phyloP scores from a whole-genome alignment of 2,329 filamentous ascomycete species.

The Ophiostoma perfectum region DNA sequence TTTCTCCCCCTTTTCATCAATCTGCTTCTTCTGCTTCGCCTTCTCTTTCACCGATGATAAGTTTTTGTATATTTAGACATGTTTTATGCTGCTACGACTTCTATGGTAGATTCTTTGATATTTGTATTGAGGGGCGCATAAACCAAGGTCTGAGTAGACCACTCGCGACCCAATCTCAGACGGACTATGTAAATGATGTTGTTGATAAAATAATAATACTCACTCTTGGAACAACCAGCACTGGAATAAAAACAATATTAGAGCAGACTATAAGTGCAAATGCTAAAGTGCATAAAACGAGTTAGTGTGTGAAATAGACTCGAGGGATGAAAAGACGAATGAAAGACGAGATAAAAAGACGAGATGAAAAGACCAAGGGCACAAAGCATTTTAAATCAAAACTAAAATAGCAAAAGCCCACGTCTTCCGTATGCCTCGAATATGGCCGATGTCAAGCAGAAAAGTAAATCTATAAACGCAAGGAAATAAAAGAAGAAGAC shows the following conservation, averaged over 20 bases:
- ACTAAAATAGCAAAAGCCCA: background rate
- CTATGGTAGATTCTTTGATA: background rate
- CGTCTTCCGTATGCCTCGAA: background rate
- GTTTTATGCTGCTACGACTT: background rate
- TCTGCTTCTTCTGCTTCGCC: too few relatives aligned
- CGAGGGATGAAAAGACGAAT: background rate
- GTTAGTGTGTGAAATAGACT: background rate
- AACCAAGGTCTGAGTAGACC: too few relatives aligned
- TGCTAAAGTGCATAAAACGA: background rate
- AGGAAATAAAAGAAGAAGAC: background rate
- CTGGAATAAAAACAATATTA: too few relatives aligned
- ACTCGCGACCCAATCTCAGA: too few relatives aligned
- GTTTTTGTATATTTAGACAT: background rate
- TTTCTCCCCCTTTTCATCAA: background rate
- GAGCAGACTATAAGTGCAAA: background rate
- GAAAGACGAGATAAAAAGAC: background rate
- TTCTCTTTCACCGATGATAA: too few relatives aligned
- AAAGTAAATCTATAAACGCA: conserved; percentile 1
- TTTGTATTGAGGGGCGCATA: too few relatives aligned
- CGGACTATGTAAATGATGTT: too few relatives aligned
- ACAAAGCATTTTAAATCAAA: background rate
- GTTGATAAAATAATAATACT: background rate
- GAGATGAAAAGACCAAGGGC: background rate
- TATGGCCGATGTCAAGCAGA: background rate
- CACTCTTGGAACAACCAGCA: too few relatives aligned